Evolutionary conservation across 148 eudicot species (phyloP), one percentile per base, ranked within the genome.

Genomic region (Camellia lanceoleosa): DNA sequence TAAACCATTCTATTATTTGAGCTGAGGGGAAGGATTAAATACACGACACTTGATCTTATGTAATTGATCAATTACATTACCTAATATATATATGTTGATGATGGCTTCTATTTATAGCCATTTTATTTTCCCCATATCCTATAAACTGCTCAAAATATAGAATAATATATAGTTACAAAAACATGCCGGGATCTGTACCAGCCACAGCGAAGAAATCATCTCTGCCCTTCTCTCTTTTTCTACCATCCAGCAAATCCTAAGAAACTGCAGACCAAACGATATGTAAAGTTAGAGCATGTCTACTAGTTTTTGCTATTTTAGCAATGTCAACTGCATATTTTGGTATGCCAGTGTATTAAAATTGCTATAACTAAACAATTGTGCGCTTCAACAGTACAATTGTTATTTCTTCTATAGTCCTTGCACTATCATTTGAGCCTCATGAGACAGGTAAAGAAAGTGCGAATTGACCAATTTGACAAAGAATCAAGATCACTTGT

Each of bases 211-310:
- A 11, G 49, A 42, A 56, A 77, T 64, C 71, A 47, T 77, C 46
- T 5, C 60, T 76, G 5, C 61, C 7, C 16, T 51, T 73, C 4
- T 13, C 4, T 20, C 7, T 18, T 10, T 13, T 13, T 82, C 76
- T 56, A 86, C 84, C 88, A 88, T 70, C 85, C 90, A 74, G 80
- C 85, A 86, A 83, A 82, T 60, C 90, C 90, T 74, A 88, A 77
- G 80, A 88, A 88, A 82, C 90, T 88, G 88, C 85, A 86, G 41
- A 43, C 54, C 47, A 71, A 15, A 61, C 79, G 23, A 46, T 10
- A 10, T 7, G 46, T 16, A 43, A 41, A 16, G 19, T 42, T 42
- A 47, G 41, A 46, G 16, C 7, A 69, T 15, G 38, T 30, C 38
- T 30, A 30, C 38, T 30, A 30, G 38, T 30, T 30, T 30, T 30